Evolutionary conservation across 1,284 basidiomycete species (phyloP), one percentile per base, ranked within the genome.

Genomic region (Ceratobasidium sp.): DNA sequence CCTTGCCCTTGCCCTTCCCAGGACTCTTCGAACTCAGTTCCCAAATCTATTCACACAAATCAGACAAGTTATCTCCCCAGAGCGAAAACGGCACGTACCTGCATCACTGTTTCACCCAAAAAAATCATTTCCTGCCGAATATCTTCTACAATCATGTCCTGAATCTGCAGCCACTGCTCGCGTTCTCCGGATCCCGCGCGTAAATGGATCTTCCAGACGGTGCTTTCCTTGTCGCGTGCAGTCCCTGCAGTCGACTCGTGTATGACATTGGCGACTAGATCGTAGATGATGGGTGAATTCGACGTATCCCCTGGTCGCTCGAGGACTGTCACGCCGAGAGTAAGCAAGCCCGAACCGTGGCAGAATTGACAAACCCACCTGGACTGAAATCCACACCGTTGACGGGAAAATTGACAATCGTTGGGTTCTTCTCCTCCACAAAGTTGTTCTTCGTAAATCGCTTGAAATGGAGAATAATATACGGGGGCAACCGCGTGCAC

Each of bases 391-490:
- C 96, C 24, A 99, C 87, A 0, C 96, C 96, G 74, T 94, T 89
- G 56, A 98, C 86, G 13, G 96, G 96, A 80, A 98, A 99, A 80
- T 98, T 98, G 79, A 99, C 94, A 76, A 99, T 96, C 0, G 98
- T 99, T 1, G 96, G 96, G 80, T 99, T 99, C 82, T 98, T 97
- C 83, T 99, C 97, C 82, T 98, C 97, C 0, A 98, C 95, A 80
- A 99, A 98, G 68, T 88, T 88, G 82, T 99, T 99, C 82, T 95
- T 98, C n/a, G 95, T 98, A 83, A 99, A 99, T 39, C 98, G 90
- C 81, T 97, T 98, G 85, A 93, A 97, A 81, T 98, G 95, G 29
- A 98, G 85, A 78, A 99, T 93, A 78, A 99, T 90, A 81, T 96
- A 98, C 53, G 88, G 94, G 24, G 98, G 98, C 74, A 99, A 85